Base-by-base conservation (phyloP, 164 flowering plant genomes). In the Cinnamomum chago region DNA sequence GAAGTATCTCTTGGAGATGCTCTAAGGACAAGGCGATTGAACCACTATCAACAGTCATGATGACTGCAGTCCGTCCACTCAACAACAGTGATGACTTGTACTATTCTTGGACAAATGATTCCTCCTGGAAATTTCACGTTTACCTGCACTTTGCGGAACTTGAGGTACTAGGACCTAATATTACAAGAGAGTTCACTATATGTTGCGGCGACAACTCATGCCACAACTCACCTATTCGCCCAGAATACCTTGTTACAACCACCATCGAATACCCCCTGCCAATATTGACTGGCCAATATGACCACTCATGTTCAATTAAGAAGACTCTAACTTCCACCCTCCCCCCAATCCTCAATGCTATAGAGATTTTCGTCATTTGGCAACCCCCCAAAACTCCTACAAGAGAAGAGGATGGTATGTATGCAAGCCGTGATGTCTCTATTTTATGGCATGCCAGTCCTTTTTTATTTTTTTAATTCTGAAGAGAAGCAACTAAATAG, bases 261-360 rank as follows among this genome's bases (percentile, higher is more conserved):
- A 27, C 28, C 28, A 27, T 27, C 28, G 28, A 27, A 27, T 67
- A 27, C 28, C 28, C 28, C 28, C 0, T 10, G 28, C 28, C 28
- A 30, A 30, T 30, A 27, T 27, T 11, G 17, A 24, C 3, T 2
- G 28, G 25, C 47, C 47, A 27, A 24, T 12, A 70, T 17, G 6
- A 40, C 65, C 55, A 40, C 23, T n/a, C 3, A n/a, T 72, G 83
- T 75, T 70, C 76, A 2, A 4, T 85, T 1, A 13, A 17, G 0
- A 20, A 35, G 72, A 79, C 85, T 0, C 72, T 14, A 5, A 66
- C 65, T 2, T 82, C 90, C 13, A 77, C 80, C 15, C 86, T 78
- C 58, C 86, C 90, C 1, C 87, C 92, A 0, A 78, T 87, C 67
- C 55, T 87, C n/a, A 87, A 86, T 77, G 89, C 89, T 10, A 9